These are phyloP conservation scores for Podaxis pistillaris DNA, from an alignment of 768 basidiomycete genomes.

Conservation along the genomic window DNA sequence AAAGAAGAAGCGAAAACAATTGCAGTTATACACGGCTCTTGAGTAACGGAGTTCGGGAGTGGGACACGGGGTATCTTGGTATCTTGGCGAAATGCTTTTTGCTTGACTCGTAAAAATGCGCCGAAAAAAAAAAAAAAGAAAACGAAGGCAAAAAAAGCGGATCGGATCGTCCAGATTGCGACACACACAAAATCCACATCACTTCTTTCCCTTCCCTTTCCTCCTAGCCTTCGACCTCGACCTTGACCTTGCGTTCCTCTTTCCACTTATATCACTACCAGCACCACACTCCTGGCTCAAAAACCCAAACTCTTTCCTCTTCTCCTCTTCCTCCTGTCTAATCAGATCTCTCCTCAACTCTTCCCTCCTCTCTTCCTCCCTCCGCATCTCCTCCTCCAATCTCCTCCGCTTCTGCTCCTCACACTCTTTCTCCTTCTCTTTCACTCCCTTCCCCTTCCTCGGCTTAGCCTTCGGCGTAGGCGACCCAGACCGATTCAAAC, in stretches of 20 bases:
- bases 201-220: constrained; percentile 5
- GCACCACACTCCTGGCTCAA: neutral
- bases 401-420: constrained; percentile 1
- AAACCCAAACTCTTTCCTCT: neutral
- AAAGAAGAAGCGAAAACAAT: neutral
- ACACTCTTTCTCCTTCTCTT: neutral
- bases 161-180: neutral
- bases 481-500: constrained; percentile 7
- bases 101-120: neutral
- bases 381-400: neutral
- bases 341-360: constrained; percentile 7
- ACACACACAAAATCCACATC: neutral
- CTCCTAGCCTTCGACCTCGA: constrained; percentile 1
- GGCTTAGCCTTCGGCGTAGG: constrained; percentile 8
- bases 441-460: neutral
- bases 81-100: neutral
- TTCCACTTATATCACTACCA: neutral
- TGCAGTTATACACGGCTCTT: neutral
- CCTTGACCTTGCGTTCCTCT: constrained; percentile 1
- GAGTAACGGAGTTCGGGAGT: neutral
- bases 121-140: neutral
- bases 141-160: neutral
- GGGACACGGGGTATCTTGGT: neutral
- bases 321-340: constrained; percentile 10
- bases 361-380: neutral